Evolutionary conservation across 805 yeast genomes (phyloP), one percentile per base, ranked within the genome.

Genomic region (Myxozyma vanderwaltii): DNA sequence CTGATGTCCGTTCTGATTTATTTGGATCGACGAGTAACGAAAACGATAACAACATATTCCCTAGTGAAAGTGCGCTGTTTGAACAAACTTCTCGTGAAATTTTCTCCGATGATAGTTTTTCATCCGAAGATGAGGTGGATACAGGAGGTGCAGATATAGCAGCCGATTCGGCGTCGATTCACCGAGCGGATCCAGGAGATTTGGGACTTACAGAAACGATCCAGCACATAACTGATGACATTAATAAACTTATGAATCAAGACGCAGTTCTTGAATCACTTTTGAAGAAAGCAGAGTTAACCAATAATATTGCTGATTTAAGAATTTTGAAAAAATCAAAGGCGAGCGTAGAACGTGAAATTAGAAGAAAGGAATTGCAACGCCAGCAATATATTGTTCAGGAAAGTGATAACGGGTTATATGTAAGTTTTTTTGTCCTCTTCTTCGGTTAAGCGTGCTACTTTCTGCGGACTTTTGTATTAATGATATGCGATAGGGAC

Each of bases 351-450:
- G 82, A 81, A 36, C 77, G 87, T 60, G 97, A 91, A 68, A 79
- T 90, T n/a, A 82, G 82, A 50, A 71, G 84, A 1, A 88, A 87
- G 65, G 91, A 88, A 67, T 74, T 88, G 36, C 86, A 87, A 62
- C 82, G 82, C 61, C 96, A 89, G 64, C 96, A 89, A 69, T 86
- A 83, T 66, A 81, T 87, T 52, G 88, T 91, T 1, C 96, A 89
- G 68, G 95, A 89, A 63, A 86, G 82, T 67, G 92, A 88, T 41
- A 88, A 86, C 69, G 85, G 89, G 63, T 76, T 91, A 50, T 90
- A 75, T 68, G 89, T 86, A 0, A 85, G 84, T 65, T 86, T n/a
- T 8, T 7, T 35, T n/a, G 2, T 47, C 6, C 26, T 47, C n/a
- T n/a, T n/a, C n/a, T n/a, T n/a, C n/a, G n/a, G n/a, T n/a, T n/a